Conservation (phyloP, 371 early-diverging fungal genomes). For the Paraphysoderma sedebokerense region DNA sequence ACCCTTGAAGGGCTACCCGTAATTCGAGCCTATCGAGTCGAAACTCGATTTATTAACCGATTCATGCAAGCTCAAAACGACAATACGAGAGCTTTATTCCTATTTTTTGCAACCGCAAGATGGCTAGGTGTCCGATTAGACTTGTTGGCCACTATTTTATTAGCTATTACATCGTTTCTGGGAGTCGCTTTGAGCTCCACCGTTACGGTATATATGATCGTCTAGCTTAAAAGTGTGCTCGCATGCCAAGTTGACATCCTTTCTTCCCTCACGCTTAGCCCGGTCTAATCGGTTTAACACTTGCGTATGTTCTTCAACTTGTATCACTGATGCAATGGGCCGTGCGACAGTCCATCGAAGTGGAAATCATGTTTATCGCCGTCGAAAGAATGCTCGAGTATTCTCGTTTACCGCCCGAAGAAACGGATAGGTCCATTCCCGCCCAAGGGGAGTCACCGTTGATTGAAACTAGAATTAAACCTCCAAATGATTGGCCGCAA, state of each 20-base stretch:
- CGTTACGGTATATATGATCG: background rate
- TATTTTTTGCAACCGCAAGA: background rate
- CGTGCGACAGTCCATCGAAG: constrained; percentile 51
- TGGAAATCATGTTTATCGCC: constrained; percentile 72
- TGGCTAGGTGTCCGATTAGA: constrained; percentile 6
- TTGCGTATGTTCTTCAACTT: constrained; percentile 32
- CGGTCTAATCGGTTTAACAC: constrained; percentile 58
- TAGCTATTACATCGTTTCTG: background rate
- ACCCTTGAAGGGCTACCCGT: constrained; percentile 43
- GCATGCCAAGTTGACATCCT: too few relatives aligned
- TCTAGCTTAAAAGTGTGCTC: too few relatives aligned
- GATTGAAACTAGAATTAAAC: constrained; percentile 20
- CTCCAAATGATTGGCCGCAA: constrained; percentile 50
- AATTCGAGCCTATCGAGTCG: constrained; percentile 54
- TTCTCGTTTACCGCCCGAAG: too few relatives aligned
- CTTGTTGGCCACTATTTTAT: background rate
- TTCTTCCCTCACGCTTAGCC: too few relatives aligned
- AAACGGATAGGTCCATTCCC: too few relatives aligned
- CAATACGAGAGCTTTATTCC: constrained; percentile 20
- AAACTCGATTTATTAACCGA: constrained; percentile 36
- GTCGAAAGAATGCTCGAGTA: constrained; percentile 74
- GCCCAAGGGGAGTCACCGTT: constrained; percentile 12
- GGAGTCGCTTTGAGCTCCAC: background rate
- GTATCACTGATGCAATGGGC: constrained; percentile 46
- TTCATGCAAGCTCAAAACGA: constrained; percentile 34